Base-by-base conservation (phyloP, 495 filamentous ascomycete species). In the Cudoniella acicularis region DNA sequence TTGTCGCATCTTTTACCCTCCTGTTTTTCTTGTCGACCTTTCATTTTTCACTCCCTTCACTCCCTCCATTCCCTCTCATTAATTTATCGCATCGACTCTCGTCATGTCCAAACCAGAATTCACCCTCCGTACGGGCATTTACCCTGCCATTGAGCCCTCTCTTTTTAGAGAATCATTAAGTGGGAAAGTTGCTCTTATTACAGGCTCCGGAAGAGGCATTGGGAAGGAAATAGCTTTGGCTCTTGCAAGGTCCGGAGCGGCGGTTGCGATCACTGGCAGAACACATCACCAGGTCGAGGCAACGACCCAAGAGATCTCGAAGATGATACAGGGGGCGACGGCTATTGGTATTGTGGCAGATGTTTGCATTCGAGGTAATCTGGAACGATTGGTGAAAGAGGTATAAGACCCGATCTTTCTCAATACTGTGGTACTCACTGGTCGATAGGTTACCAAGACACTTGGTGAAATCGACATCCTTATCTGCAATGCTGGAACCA, bases 151-250 rank as follows among this genome's bases (percentile, higher is more conserved):
- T 20, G 58, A 55, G 25, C 58, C 58, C 6, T 25, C 49, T 25
- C 45, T 42, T 11, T 60, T 60, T 20, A 54, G 36, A 22, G 45
- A 42, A 6, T 54, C 52, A 2, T 62, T 89, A 25, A 76, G 81
- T 57, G 84, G 83, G 65, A 88, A 89, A 72, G 84, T 89, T 63
- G 87, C 87, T 49, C 78, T 90, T 40, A 77, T 92, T 55, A 91
- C 88, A 21, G 88, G 87, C n/a, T 80, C 81, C 63, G 80, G 83
- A 26, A 85, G 87, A 22, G 87, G 87, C 42, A 90, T 92, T 66
- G 89, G 89, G 52, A 77, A 80, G 17, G 87, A 85, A 22, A 88
- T 89, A 59, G 89, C 87, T 36, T 76, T 90, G 13, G 89, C 90
- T 70, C 84, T 92, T 45, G 88, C 82, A 61, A 81, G 79, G 64